A percentile compares a stretch with the other conserved stretches of the same genome.
Evolutionary conservation across 148 eudicot species (phyloP).

Genomic region (Cornus florida): DNA sequence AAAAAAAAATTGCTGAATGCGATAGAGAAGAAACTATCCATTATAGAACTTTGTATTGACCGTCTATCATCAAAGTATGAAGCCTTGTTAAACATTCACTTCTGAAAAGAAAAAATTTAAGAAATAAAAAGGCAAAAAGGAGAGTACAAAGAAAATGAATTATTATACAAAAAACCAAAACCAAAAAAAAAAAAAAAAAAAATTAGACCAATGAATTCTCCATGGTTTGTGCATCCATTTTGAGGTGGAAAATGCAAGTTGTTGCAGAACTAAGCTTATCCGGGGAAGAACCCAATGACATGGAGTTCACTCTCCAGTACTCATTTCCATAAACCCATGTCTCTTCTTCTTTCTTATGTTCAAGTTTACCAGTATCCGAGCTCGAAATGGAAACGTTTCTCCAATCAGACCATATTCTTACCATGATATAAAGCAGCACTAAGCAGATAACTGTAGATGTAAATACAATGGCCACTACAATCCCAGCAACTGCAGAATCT

Average conservation of each 20-base stretch:
- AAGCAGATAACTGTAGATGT: constrained; percentile 69
- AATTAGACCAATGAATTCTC: constrained; percentile 15
- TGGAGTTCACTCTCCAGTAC: constrained; percentile 43
- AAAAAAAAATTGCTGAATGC: no score
- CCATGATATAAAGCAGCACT: constrained; percentile 66
- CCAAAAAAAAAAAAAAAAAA: not conserved
- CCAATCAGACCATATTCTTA: constrained; percentile 90
- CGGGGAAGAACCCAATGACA: constrained; percentile 35
- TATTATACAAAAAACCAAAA: constrained; percentile 14
- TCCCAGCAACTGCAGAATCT: constrained; percentile 50
- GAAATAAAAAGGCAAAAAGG: not conserved
- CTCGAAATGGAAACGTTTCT: constrained; percentile 58
- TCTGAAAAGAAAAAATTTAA: not conserved
- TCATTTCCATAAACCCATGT: constrained; percentile 55
- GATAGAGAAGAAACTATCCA: no score
- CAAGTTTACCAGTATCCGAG: constrained; percentile 38
- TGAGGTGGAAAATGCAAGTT: constrained; percentile 28
- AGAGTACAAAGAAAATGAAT: constrained; percentile 22
- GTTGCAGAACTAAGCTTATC: constrained; percentile 32
- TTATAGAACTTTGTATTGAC: no score
- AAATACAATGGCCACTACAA: constrained; percentile 72
- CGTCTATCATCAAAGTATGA: not conserved
- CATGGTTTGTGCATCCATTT: constrained; percentile 8
- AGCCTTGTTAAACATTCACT: not conserved
- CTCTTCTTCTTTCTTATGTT: constrained; percentile 40